phyloP scores from a whole-genome alignment of 2,329 filamentous ascomycete species.

The Aspergillus piperis region DNA sequence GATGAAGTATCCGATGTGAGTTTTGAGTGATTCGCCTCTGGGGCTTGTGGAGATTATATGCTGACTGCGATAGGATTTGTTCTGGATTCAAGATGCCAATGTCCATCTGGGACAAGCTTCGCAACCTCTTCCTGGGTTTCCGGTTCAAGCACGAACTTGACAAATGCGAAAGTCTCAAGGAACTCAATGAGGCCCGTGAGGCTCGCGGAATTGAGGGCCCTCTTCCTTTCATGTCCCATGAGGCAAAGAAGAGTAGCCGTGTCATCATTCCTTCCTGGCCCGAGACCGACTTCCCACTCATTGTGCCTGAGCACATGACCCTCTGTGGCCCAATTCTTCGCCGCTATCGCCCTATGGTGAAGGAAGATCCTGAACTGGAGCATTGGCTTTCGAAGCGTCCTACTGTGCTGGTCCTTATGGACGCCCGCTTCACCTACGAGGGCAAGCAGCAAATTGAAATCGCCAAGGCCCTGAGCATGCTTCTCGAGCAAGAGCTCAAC shows the following conservation, averaged over 20 bases:
- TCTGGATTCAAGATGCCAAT: conserved; percentile 48
- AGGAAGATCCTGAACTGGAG: conserved; percentile 41
- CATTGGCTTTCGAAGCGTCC: conserved; percentile 44
- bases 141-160: conserved; percentile 12
- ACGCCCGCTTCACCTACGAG: conserved; percentile 34
- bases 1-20: conserved; percentile 23
- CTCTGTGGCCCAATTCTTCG: conserved; percentile 50
- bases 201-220: conserved; percentile 21
- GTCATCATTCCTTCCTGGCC: conserved; percentile 24
- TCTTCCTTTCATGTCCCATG: conserved; percentile 15
- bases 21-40: too few relatives aligned
- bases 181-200: conserved; percentile 28
- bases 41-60: not conserved
- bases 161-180: conserved; percentile 19
- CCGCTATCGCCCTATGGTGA: conserved; percentile 27
- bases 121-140: conserved; percentile 44
- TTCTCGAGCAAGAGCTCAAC: conserved; percentile 34
- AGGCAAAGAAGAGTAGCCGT: conserved; percentile 2
- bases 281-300: conserved; percentile 39
- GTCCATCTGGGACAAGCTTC: conserved; percentile 34
- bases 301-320: conserved; percentile 36
- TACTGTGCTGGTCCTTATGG: conserved; percentile 50
- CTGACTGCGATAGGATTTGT: conserved; percentile 31
- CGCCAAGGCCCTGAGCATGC: conserved; percentile 35
- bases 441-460: conserved; percentile 39